Evolutionary conservation across 225 moss, liverwort and hornwort genomes (phyloP), one percentile per base, ranked within the genome.

Genomic region (Sphagnum contortum): DNA sequence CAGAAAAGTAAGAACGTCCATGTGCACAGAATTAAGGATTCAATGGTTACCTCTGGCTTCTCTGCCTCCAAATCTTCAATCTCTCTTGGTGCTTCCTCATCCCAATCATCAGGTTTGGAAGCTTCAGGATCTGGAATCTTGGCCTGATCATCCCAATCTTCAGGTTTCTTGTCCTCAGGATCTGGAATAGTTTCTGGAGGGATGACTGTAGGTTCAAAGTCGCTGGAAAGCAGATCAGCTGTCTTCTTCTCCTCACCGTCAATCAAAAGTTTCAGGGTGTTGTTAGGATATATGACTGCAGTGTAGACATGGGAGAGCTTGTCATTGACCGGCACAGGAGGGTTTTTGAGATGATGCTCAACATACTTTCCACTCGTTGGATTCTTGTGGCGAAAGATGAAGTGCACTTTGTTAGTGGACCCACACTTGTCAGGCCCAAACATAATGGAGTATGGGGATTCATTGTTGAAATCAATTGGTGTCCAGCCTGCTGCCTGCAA

Each of bases 381-480:
- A 7, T 81, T 92, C 77, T 92, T 96, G 77, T 96, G 92, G 0
- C 90, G 87, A 68, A 96, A 96, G 57, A 96, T 96, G 74, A 96
- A 92, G 73, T 96, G 96, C 0, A 96, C 96, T 70, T 96, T 96
- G 59, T 96, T 92, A 0, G 96, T 96, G 2, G 88, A 66, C 47
- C 96, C 96, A 66, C 96, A 98, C 73, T 90, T 92, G 65, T 98
- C 96, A 0, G 96, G 96, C 6, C 96, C 96, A 62, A 92, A 98
- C 96, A 98, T 98, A 47, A 98, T 98, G 1, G 96, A 98, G 60
- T 98, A 98, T 0, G 96, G 92, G 4, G 92, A 87, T 64, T 88
- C 88, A 68, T 92, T 98, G 70, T 98, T 90, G 64, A 98, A 98
- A 72, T 98, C 90, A 65, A 84, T 84, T 0, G 96, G 90, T 12